A percentile compares a stretch with the other conserved stretches of the same genome.
Conservation (phyloP, 2,329 filamentous ascomycete genomes). For the Fusarium sp. region DNA sequence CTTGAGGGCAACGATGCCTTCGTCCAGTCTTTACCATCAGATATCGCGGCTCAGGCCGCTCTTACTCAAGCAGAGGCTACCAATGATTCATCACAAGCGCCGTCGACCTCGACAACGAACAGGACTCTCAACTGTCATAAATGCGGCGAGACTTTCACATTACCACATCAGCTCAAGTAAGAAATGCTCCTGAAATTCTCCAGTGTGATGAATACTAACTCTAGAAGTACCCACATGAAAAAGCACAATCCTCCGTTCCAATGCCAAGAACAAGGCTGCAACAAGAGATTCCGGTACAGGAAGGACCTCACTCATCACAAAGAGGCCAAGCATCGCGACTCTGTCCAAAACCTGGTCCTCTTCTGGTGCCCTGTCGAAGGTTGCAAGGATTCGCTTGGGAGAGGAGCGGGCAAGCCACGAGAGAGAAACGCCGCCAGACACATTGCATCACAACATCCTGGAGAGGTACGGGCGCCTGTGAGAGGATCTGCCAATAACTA, state of each 20-base stretch:
- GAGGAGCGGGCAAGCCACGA: background rate
- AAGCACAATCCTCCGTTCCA: background rate
- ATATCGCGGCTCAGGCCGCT: background rate
- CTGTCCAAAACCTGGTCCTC: background rate
- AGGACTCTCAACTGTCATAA: background rate
- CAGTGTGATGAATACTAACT: background rate
- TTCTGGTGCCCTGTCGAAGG: conserved; percentile 4
- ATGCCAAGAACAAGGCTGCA: background rate
- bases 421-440: background rate
- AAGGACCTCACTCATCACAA: background rate
- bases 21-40: conserved; percentile 1
- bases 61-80: background rate
- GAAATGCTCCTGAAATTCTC: background rate
- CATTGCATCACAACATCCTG: background rate
- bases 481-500: background rate
- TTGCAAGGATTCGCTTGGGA: background rate
- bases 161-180: conserved; percentile 4
- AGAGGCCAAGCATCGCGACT: background rate
- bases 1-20: background rate
- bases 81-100: background rate
- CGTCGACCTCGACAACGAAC: background rate
- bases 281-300: background rate
- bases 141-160: background rate
- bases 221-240: background rate
- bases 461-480: background rate